Evolutionary conservation across 495 filamentous ascomycete genomes (phyloP).

Genomic region (Hypoxylon cercidicola): DNA sequence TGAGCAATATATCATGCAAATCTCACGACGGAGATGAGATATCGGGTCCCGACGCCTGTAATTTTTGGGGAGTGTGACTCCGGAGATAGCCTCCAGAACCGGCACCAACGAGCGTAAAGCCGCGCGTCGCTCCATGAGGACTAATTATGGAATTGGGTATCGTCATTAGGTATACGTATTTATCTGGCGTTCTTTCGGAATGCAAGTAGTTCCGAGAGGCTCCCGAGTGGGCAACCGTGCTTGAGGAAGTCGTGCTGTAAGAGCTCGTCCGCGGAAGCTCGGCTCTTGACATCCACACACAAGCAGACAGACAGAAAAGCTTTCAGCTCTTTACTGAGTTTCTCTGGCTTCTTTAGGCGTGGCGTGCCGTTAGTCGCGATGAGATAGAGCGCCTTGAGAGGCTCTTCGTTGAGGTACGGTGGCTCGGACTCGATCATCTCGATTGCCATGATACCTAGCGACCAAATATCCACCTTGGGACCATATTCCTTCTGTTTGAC

Average conservation of each 20-base stretch:
- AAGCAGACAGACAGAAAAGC: constrained; percentile 94
- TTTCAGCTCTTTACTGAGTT: constrained; percentile 95
- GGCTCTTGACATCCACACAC: constrained; percentile 94
- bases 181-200: constrained; percentile 71
- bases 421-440: constrained; percentile 99
- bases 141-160: constrained; percentile 37
- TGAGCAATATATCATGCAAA: constrained; percentile 33
- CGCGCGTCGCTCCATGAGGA: constrained; percentile 1
- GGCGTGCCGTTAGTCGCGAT: constrained; percentile 99
- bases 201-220: constrained; percentile 84
- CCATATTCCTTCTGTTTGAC: constrained; percentile 99
- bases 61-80: constrained; percentile 13
- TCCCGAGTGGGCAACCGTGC: constrained; percentile 80
- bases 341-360: constrained; percentile 95
- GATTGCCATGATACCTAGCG: constrained; percentile 98
- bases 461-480: constrained; percentile 99
- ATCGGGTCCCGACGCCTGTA: constrained; percentile 12
- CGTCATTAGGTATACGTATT: constrained; percentile 34
- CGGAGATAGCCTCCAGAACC: constrained; percentile 17
- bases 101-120: constrained; percentile 14
- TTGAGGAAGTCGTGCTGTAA: constrained; percentile 81
- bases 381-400: constrained; percentile 93
- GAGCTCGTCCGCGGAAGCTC: constrained; percentile 89
- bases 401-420: constrained; percentile 97
- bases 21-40: constrained; percentile 27